Conservation (phyloP, 352 stramenopile species). For the Phytophthora cryptogea region DNA sequence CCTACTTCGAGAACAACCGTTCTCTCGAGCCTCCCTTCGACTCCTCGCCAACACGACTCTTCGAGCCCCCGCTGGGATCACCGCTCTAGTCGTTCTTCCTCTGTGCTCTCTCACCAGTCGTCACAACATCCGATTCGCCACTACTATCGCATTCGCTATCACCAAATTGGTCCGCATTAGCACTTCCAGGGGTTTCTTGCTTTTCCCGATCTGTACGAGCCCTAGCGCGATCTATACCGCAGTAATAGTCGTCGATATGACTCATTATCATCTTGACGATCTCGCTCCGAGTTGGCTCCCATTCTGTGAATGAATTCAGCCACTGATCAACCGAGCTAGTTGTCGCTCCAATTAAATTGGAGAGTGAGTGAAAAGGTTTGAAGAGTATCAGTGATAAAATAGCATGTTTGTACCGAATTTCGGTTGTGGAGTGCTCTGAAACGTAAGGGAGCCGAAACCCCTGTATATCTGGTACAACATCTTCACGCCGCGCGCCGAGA, state of each 20-base stretch:
- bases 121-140: too few species aligned
- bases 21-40: too few species aligned
- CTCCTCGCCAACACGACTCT: too few species aligned
- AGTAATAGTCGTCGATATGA: constrained; percentile 7
- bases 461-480: constrained; percentile 1
- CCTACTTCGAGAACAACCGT: too few species aligned
- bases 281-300: not conserved
- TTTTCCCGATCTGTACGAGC: too few species aligned
- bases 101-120: too few species aligned
- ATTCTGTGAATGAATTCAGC: not conserved
- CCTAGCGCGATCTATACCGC: not conserved
- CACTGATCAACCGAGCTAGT: not conserved
- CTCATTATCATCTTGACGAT: constrained; percentile 1
- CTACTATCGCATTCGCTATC: too few species aligned
- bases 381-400: constrained; percentile 2
- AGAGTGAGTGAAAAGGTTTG: not conserved
- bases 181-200: constrained; percentile 3
- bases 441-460: constrained; percentile 3
- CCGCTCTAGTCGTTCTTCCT: too few species aligned
- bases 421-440: not conserved
- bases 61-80: too few species aligned
- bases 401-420: not conserved
- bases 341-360: not conserved
- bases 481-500: not conserved
- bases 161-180: not conserved